Evolutionary conservation across 2,329 filamentous ascomycete species (phyloP).

Genomic region (Plectosphaerella plurivora): DNA sequence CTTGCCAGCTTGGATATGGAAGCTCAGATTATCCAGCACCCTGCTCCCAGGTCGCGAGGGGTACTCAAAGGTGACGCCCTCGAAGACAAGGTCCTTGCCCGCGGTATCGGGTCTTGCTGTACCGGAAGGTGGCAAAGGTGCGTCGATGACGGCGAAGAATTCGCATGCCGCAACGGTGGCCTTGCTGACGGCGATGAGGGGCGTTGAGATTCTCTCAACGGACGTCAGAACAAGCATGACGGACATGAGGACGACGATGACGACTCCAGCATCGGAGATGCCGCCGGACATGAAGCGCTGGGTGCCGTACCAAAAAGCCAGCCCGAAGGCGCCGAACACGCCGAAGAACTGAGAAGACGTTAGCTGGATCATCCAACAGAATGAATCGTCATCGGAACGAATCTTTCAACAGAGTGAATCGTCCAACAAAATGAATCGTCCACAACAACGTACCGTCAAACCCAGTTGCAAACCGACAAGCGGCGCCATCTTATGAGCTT

Average conservation of each 20-base stretch:
- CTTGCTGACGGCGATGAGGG: conserved; percentile 54
- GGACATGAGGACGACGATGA: conserved; percentile 54
- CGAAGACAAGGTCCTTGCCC: conserved; percentile 42
- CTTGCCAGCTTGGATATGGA: conserved; percentile 59
- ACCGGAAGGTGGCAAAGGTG: conserved; percentile 33
- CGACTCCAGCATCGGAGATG: conserved; percentile 44
- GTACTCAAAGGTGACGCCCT: conserved; percentile 68
- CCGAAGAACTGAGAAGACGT: conserved; percentile 41
- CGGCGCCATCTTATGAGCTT: conserved; percentile 28
- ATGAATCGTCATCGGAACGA: not conserved
- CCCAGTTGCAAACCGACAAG: conserved; percentile 24
- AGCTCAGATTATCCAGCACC: conserved; percentile 55
- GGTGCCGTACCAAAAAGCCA: conserved; percentile 61
- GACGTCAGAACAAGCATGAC: conserved; percentile 56
- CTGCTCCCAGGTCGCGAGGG: conserved; percentile 61
- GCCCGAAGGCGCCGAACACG: conserved; percentile 46
- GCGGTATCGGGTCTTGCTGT: conserved; percentile 25
- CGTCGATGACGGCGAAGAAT: conserved; percentile 52
- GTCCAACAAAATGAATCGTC: not conserved
- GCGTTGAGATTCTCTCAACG: conserved; percentile 51
- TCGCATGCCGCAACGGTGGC: conserved; percentile 54
- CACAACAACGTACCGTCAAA: conserved; percentile 13
- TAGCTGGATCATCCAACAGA: not conserved
- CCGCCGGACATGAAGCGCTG: conserved; percentile 42
- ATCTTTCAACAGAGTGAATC: conserved; percentile 1